Conservation (phyloP, 805 yeast genomes). For the Pichia membranifaciens region DNA sequence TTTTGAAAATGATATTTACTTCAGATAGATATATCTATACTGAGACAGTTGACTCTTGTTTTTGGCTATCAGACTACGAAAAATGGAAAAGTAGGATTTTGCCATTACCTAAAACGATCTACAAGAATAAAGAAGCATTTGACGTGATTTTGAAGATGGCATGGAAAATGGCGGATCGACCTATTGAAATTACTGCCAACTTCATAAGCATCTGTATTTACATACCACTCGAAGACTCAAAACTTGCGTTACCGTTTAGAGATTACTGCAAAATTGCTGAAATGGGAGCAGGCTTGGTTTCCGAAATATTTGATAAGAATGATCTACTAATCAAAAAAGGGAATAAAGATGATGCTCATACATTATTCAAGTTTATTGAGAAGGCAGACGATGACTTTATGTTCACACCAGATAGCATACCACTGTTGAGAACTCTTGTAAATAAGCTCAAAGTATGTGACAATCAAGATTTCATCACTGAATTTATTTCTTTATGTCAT, state of each 20-base stretch:
- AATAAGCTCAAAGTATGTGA: background rate
- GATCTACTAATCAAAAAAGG: background rate
- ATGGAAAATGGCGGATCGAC: background rate
- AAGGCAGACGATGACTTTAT: constrained; percentile 11
- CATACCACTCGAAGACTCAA: constrained; percentile 1
- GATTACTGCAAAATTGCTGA: constrained; percentile 3
- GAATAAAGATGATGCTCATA: constrained; percentile 1
- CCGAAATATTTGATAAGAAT: background rate
- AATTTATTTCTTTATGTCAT: constrained; percentile 8
- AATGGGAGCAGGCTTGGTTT: background rate
- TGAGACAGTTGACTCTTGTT: constrained; percentile 6
- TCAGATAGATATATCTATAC: constrained; percentile 1
- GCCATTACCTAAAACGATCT: constrained; percentile 8
- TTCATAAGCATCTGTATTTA: background rate
- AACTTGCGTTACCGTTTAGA: background rate
- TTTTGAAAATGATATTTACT: constrained; percentile 2
- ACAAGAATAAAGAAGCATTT: constrained; percentile 1
- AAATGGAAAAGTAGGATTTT: constrained; percentile 8
- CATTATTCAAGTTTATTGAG: constrained; percentile 12
- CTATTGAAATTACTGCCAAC: background rate
- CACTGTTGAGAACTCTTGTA: constrained; percentile 5
- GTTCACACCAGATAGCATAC: background rate
- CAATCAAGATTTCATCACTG: constrained; percentile 1
- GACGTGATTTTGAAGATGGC: background rate
- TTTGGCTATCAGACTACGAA: constrained; percentile 11